Conservation (phyloP, 2,329 filamentous ascomycete species). For the Alternaria sp. region DNA sequence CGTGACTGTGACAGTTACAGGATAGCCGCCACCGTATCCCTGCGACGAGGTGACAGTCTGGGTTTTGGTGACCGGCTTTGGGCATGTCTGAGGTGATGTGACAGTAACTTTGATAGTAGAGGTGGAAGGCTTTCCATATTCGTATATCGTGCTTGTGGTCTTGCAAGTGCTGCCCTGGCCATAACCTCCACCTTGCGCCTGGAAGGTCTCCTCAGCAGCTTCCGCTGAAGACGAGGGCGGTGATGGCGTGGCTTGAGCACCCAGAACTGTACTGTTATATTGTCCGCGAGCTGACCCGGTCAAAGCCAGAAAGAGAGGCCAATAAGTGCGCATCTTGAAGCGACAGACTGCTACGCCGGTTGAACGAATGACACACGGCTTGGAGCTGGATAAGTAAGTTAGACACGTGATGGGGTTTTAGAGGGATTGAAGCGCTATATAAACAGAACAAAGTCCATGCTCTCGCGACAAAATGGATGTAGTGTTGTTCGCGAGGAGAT, state of each 20-base stretch:
- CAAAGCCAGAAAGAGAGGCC: conserved; percentile 36
- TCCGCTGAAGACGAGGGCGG: neutral
- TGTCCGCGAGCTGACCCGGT: conserved; percentile 23
- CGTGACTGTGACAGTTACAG: neutral
- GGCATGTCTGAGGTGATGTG: conserved; percentile 17
- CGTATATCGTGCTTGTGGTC: conserved; percentile 11
- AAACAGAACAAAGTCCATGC: neutral
- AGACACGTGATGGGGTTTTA: conserved; percentile 28
- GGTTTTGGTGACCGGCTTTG: neutral
- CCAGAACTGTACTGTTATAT: conserved; percentile 26
- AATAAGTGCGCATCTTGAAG: conserved; percentile 44
- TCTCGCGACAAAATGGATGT: neutral
- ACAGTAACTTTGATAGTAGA: conserved; percentile 20
- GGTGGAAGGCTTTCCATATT: conserved; percentile 14
- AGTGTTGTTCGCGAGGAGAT: conserved; percentile 4
- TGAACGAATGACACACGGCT: conserved; percentile 38
- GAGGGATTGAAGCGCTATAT: neutral
- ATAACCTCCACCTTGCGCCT: conserved; percentile 6
- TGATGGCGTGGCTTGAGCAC: conserved; percentile 5
- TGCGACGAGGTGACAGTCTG: neutral
- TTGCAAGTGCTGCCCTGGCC: conserved; percentile 8
- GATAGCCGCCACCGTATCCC: neutral
- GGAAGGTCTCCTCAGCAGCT: neutral
- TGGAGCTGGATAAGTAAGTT: conserved; percentile 31
- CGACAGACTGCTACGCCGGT: conserved; percentile 38